Evolutionary conservation across 2,329 filamentous ascomycete genomes (phyloP), one percentile per base, ranked within the genome.

Genomic region (Talaromyces sp.): DNA sequence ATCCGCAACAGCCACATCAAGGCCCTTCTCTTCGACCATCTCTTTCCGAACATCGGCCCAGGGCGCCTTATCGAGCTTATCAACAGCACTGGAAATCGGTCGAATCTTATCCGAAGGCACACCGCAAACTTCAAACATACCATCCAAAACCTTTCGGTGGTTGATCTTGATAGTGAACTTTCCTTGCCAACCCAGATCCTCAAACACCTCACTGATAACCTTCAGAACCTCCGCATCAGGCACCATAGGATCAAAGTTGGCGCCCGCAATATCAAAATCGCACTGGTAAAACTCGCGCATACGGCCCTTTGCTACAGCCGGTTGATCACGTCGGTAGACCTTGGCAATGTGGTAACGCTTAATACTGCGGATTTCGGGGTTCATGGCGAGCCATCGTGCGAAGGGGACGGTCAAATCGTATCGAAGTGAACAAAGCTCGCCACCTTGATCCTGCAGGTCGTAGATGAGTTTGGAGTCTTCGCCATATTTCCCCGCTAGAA

Each of bases 251-350:
- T 97, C 94, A 81, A 92, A 96, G 49, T 82, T 83, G 67, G 77
- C 71, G 67, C 93, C 93, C 13, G 93, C 93, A 79, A 97, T 94
- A 76, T 97, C 93, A 75, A 97, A 96, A 80, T 98, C 94, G 81
- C 93, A 97, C 79, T 97, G 93, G 82, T 96, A 97, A 79, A 97
- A 97, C 80, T 97, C 94, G 74, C 94, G 87, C 90, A 97, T 95
- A 63, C 93, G 88, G 61, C 93, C 94, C 77, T 96, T 95, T 68
- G 90, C 91, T 81, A 97, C 92, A 67, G 92, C 91, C 27, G 91
- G 91, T 77, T 93, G 90, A 77, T 93, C 91, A 76, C 90, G 82
- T 68, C 91, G 85, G 80, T 93, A 93, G 61, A 97, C 93, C 81
- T 97, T 97, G 71, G 92, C 93, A 71, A 98, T 93, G 81, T 97